Base-by-base conservation (phyloP, 106 monocot species). In the Iris macrosiphon region DNA sequence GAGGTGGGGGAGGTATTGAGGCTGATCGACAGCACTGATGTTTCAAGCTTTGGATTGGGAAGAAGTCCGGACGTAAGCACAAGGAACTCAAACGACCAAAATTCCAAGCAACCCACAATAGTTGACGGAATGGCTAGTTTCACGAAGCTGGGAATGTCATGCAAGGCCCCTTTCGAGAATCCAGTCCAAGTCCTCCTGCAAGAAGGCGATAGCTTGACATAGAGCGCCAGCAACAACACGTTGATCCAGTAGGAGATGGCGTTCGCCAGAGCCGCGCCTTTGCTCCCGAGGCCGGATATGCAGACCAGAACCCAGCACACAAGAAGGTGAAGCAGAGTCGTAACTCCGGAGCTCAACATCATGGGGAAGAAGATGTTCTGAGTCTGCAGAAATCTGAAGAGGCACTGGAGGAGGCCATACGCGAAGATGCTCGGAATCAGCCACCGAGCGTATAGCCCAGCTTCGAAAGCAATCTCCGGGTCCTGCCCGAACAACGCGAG, bases 41-140 rank as follows among this genome's bases (percentile, higher is more conserved):
- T 60, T 60, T 57, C 57, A 14, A 59, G 59, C 43, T 59, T 9
- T 18, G 59, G 41, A 17, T 57, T 59, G 6, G 59, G 61, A 61
- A 61, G 61, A 61, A 61, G 46, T 13, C 46, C 47, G 19, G 61
- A 46, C 14, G 22, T 12, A 22, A 61, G 61, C 44, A 60, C 60
- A 24, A 59, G 3, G n/a, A 28, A 40, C 43, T 59, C 59, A 17
- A 59, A 59, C 16, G 59, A 42, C 59, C 59, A 59, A 42, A 26
- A 29, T 27, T 43, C 59, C 40, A 59, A 59, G 59, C 86, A 92
- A 65, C 63, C 71, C 92, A 92, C 87, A 21, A 71, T 19, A 25
- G 87, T 72, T 7, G 92, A 92, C 27, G 92, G 92, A 69, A 83
- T 33, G 37, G 79, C 86, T 12, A 92, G 79, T 29, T 50, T 83